These are phyloP conservation scores for Chalaropsis ovoidea DNA, from an alignment of 2,329 filamentous ascomycete genomes.

Conservation along the genomic window DNA sequence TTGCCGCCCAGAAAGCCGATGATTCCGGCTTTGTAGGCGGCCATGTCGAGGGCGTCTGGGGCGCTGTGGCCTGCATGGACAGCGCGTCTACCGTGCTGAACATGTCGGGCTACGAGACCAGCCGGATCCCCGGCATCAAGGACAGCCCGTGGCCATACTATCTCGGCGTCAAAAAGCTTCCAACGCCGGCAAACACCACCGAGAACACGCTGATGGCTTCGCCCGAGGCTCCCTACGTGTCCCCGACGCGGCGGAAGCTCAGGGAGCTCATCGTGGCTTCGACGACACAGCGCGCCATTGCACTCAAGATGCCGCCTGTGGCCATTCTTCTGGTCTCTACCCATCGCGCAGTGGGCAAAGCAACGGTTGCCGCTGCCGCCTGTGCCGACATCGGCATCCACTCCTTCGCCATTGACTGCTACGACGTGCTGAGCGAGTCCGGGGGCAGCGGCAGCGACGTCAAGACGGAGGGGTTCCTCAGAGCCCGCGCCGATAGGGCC, in stretches of 20 bases:
- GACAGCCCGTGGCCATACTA: conserved; percentile 84
- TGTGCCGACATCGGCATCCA: conserved; percentile 86
- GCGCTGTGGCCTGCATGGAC: conserved; percentile 75
- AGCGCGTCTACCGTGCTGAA: conserved; percentile 79
- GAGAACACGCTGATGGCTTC: conserved; percentile 33
- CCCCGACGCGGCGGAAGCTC: conserved; percentile 57
- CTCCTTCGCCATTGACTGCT: conserved; percentile 78
- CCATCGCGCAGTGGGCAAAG: conserved; percentile 86
- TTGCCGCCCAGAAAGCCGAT: conserved; percentile 47
- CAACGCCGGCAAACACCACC: conserved; percentile 35
- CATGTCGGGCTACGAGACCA: conserved; percentile 78
- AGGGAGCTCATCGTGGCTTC: conserved; percentile 79
- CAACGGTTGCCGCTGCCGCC: conserved; percentile 63
- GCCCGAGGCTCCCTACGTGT: conserved; percentile 44
- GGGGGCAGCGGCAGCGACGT: conserved; percentile 53
- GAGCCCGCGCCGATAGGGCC: conserved; percentile 77
- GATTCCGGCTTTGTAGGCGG: conserved; percentile 43
- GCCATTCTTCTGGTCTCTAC: conserved; percentile 83
- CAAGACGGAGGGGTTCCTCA: conserved; percentile 84
- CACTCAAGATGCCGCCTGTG: conserved; percentile 76
- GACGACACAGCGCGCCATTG: conserved; percentile 76
- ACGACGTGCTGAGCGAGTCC: conserved; percentile 89
- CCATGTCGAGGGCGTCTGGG: conserved; percentile 61
- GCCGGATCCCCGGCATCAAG: conserved; percentile 64
- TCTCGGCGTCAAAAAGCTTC: conserved; percentile 61